Evolutionary conservation across 257 asterid genomes (phyloP).

Genomic region (Solanum sitiens): DNA sequence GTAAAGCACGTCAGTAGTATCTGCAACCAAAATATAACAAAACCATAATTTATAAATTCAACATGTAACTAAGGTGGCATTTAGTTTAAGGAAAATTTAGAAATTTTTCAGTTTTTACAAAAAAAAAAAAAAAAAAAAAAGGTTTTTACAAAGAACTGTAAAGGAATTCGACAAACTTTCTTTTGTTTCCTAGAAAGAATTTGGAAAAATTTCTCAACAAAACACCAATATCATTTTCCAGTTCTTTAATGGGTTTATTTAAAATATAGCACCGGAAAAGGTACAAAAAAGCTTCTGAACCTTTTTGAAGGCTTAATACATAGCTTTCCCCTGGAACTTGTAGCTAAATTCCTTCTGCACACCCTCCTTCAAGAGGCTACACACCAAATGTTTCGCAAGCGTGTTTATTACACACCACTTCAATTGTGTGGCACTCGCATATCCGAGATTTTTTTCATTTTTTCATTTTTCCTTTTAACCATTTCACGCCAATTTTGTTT

Average conservation of each 20-base stretch:
- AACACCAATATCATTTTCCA: background rate
- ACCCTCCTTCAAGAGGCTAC: background rate
- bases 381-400: background rate
- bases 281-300: background rate
- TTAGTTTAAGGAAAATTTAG: background rate
- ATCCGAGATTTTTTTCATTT: background rate
- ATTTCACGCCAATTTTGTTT: background rate
- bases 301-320: background rate
- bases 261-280: background rate
- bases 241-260: background rate
- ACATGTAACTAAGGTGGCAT: background rate
- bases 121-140: background rate
- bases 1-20: conserved; percentile 30
- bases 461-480: background rate
- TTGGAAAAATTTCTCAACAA: background rate
- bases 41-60: background rate
- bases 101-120: background rate
- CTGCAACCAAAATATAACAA: conserved; percentile 33
- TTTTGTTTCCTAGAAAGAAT: background rate
- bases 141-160: background rate
- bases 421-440: background rate
- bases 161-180: background rate
- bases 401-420: background rate
- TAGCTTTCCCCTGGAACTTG: background rate
- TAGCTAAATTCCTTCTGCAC: background rate